A percentile compares a stretch with the other conserved stretches of the same genome.
phyloP scores from a whole-genome alignment of 176 grass and related monocot species.

The Guadua angustifolia region DNA sequence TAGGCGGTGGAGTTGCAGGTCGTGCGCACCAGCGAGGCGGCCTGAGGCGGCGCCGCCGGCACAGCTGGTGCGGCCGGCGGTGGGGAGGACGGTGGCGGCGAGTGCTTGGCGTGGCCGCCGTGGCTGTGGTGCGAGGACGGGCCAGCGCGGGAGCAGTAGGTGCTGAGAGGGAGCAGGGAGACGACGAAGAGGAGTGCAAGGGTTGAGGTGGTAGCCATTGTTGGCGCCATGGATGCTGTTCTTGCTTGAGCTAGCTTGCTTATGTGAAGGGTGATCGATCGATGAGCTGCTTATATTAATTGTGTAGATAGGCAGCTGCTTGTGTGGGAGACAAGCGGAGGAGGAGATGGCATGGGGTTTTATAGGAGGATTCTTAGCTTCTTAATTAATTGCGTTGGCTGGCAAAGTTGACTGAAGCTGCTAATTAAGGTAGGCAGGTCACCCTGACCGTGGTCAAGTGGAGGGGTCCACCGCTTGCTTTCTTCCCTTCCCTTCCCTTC shows the following conservation, averaged over 20 bases:
- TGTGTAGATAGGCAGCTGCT: too few relatives aligned
- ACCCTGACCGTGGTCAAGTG: too few relatives aligned
- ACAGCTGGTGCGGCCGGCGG: not conserved
- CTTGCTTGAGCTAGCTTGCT: too few relatives aligned
- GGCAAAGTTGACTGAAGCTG: too few relatives aligned
- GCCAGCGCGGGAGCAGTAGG: constrained; percentile 33
- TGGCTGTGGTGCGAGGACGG: constrained; percentile 3
- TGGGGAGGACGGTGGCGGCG: not conserved
- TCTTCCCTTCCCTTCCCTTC: too few relatives aligned
- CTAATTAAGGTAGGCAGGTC: too few relatives aligned
- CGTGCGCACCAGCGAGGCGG: constrained; percentile 51
- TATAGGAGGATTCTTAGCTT: too few relatives aligned
- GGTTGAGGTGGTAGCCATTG: constrained; percentile 7
- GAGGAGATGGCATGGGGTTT: too few relatives aligned
- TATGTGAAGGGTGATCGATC: not conserved
- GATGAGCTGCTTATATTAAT: too few relatives aligned
- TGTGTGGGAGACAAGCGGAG: too few relatives aligned
- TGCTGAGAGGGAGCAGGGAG: constrained; percentile 4
- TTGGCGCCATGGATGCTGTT: not conserved
- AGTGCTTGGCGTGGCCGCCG: constrained; percentile 38
- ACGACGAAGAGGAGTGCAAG: not conserved
- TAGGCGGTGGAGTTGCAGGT: constrained; percentile 84
- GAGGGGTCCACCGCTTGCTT: too few relatives aligned
- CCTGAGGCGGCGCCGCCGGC: not conserved
- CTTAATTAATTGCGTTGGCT: too few relatives aligned